Evolutionary conservation across 257 asterid species (phyloP), one percentile per base, ranked within the genome.

Genomic region (Nyctanthes arbortristis): DNA sequence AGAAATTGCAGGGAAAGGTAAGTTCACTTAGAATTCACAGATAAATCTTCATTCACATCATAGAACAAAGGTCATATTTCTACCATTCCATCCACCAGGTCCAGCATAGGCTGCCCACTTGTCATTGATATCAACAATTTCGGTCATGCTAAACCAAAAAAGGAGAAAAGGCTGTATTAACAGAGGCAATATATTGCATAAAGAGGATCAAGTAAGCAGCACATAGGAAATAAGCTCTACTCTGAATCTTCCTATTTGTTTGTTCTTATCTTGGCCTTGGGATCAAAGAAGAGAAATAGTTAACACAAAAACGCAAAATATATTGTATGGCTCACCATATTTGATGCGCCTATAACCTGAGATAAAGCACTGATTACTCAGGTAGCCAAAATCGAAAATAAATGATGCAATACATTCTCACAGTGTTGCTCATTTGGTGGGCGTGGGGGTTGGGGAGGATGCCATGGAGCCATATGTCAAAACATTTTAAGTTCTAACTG

Each of bases 41-140:
- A 35, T 10, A 39, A 47, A 49, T 27, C 40, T 62, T 64, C 37
- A 59, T 52, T 52, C 28, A 61, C 61, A 58, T 49, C 25, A 61
- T 28, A 39, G 30, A 40, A 68, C 61, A 37, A 40, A 64, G 77
- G 60, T 60, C 71, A 43, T 63, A 57, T 59, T 47, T 71, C 60
- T 85, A 93, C 98, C 98, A 59, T 94, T 94, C 99, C 99, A 94
- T 80, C 97, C 99, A 40, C 99, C 99, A 25, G 99, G 99, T 29
- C 99, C 99, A 2, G 99, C 99, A 74, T 89, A 94, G 36, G 97
- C 82, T 7, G 97, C 97, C 99, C 97, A 94, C 81, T 91, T 86
- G 83, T 94, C 86, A 73, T 93, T 93, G 75, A 91, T 79, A 76
- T 93, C 99, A 61, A 97, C 97, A 69, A 89, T 83, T 14, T 82